Conservation (phyloP, 2,329 filamentous ascomycete genomes). For the Cytospora schulzeri region DNA sequence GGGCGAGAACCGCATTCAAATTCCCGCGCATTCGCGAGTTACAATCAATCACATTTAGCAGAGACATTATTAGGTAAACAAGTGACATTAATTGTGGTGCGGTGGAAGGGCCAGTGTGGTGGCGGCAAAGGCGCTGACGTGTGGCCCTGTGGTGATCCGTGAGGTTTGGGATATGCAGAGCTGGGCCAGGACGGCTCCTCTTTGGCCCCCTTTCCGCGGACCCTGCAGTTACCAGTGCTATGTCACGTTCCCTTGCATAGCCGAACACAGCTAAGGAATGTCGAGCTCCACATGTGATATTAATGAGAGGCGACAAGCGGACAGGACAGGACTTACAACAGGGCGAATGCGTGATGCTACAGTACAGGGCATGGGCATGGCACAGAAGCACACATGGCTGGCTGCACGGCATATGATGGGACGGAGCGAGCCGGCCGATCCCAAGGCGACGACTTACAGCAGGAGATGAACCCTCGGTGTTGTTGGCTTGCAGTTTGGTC, state of each 20-base stretch:
- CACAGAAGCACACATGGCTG: not conserved
- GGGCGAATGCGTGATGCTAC: not conserved
- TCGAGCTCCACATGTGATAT: not conserved
- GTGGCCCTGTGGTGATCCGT: not conserved
- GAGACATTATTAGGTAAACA: not conserved
- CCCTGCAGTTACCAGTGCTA: not conserved
- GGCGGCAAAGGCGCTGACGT: not conserved
- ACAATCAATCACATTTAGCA: not conserved
- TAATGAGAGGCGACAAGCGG: not conserved
- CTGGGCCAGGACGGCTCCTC: not conserved
- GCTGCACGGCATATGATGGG: not conserved
- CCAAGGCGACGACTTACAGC: not conserved
- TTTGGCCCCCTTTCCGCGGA: not conserved
- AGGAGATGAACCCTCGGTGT: not conserved
- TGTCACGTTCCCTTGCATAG: not conserved
- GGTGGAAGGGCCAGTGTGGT: not conserved
- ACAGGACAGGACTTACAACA: not conserved
- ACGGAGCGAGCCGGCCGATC: slow-evolving; percentile 2
- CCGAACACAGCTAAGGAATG: not conserved
- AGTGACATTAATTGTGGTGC: not conserved
- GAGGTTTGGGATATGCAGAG: not conserved
- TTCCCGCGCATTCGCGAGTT: not conserved
- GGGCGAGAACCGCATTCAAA: not conserved
- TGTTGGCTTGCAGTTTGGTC: not conserved
- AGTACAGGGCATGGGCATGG: not conserved